Conservation (phyloP, 2,329 filamentous ascomycete species). For the Byssothecium circinans region DNA sequence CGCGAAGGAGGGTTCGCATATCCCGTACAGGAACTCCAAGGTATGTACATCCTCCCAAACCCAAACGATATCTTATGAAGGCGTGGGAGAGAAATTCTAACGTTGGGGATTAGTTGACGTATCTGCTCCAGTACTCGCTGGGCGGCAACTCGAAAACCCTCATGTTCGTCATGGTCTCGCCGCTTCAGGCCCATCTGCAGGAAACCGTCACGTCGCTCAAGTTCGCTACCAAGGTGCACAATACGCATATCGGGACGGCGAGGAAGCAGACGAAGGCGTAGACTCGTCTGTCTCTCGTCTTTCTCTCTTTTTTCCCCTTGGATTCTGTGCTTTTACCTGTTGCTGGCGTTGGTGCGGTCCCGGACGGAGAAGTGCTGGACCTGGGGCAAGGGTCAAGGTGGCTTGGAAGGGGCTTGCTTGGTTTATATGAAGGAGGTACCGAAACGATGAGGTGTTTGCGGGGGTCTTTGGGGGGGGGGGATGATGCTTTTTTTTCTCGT, state of each 20-base stretch:
- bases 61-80: not conserved
- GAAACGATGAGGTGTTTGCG: too few relatives aligned
- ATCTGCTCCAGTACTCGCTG: slow-evolving; percentile 89
- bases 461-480: too few relatives aligned
- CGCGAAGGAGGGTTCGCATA: slow-evolving; percentile 73
- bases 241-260: slow-evolving; percentile 89
- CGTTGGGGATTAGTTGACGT: slow-evolving; percentile 67
- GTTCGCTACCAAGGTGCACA: slow-evolving; percentile 93
- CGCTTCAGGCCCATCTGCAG: slow-evolving; percentile 83
- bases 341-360: not conserved
- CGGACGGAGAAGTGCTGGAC: too few relatives aligned
- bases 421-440: too few relatives aligned
- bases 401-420: too few relatives aligned
- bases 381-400: too few relatives aligned
- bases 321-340: not conserved
- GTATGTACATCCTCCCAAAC: slow-evolving; percentile 46
- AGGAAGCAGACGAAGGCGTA: slow-evolving; percentile 68
- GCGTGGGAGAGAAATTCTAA: slow-evolving; percentile 11
- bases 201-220: slow-evolving; percentile 94
- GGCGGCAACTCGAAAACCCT: slow-evolving; percentile 96
- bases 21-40: slow-evolving; percentile 96
- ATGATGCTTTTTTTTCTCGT: too few relatives aligned
- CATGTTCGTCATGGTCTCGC: slow-evolving; percentile 99
- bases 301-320: not conserved
- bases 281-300: not conserved